Evolutionary conservation across 2,329 filamentous ascomycete genomes (phyloP).

Genomic region (Colletotrichum lindemuthianum): DNA sequence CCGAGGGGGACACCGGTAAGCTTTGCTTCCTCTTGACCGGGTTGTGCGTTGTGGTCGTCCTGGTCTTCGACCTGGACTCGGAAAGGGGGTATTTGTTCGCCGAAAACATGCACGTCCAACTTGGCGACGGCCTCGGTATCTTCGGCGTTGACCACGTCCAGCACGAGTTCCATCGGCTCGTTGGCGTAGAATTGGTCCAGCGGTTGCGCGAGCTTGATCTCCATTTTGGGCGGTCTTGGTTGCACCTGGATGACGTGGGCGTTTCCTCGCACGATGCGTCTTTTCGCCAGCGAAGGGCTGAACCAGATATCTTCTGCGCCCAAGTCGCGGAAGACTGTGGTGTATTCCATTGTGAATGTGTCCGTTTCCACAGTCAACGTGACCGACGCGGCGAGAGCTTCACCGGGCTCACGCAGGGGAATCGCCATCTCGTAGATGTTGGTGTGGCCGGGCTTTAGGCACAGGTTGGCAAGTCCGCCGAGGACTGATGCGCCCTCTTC

Average conservation of each 20-base stretch:
- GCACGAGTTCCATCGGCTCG: constrained; percentile 74
- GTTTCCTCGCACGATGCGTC: constrained; percentile 58
- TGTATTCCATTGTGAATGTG: constrained; percentile 74
- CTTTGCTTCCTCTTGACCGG: constrained; percentile 53
- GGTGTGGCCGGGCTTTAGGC: constrained; percentile 72
- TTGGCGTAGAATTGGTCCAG: constrained; percentile 85
- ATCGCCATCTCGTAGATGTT: constrained; percentile 78
- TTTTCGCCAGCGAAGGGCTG: constrained; percentile 52
- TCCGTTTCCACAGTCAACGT: constrained; percentile 71
- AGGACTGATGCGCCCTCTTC: constrained; percentile 44
- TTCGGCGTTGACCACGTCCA: constrained; percentile 84
- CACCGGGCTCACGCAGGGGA: constrained; percentile 83
- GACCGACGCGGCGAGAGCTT: constrained; percentile 73
- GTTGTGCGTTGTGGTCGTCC: constrained; percentile 45
- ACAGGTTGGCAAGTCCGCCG: constrained; percentile 60
- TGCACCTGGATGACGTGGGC: constrained; percentile 74
- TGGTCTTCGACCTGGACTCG: constrained; percentile 51
- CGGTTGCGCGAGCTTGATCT: constrained; percentile 72
- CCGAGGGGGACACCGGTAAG: constrained; percentile 56
- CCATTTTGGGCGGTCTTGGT: constrained; percentile 92
- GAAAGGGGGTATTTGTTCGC: constrained; percentile 62
- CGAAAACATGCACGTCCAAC: constrained; percentile 75
- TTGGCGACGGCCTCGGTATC: constrained; percentile 79
- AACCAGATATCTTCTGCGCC: constrained; percentile 62
- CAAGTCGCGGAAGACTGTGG: constrained; percentile 61